Evolutionary conservation across 345 rosid species (phyloP).

Genomic region (Pistacia atlantica): DNA sequence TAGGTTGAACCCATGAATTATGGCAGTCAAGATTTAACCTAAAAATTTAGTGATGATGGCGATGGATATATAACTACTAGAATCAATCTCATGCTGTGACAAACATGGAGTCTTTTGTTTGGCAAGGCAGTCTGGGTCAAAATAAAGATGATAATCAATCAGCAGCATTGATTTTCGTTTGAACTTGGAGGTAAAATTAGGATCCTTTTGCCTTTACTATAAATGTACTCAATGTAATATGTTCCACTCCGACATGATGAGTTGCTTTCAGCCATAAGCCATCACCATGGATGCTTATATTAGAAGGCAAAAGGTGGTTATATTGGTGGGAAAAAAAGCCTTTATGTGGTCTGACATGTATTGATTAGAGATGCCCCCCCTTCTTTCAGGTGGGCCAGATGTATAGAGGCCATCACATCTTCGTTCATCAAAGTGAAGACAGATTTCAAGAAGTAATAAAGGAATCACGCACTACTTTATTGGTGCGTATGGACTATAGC

Average conservation of each 20-base stretch:
- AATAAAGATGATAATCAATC: background rate
- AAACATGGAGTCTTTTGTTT: no score
- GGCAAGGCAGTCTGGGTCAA: background rate
- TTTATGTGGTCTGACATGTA: background rate
- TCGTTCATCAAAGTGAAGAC: background rate
- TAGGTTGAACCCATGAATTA: background rate
- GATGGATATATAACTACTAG: background rate
- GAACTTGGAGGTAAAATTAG: constrained; percentile 2
- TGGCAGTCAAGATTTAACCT: background rate
- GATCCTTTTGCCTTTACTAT: constrained; percentile 5
- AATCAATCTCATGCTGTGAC: background rate
- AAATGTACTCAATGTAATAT: background rate
- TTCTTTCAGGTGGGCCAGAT: background rate
- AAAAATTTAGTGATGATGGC: background rate
- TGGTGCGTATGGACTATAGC: no score
- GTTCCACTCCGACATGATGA: constrained; percentile 11
- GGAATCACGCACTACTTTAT: background rate
- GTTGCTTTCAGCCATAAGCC: background rate
- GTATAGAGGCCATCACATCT: background rate
- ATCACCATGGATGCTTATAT: background rate
- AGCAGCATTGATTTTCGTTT: constrained; percentile 2
- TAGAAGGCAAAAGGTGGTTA: constrained; percentile 13
- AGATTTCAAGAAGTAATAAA: background rate
- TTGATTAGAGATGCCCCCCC: background rate
- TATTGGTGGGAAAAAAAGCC: background rate